Evolutionary conservation across 225 moss, liverwort and hornwort genomes (phyloP).

Genomic region (Marchantia paleacea): DNA sequence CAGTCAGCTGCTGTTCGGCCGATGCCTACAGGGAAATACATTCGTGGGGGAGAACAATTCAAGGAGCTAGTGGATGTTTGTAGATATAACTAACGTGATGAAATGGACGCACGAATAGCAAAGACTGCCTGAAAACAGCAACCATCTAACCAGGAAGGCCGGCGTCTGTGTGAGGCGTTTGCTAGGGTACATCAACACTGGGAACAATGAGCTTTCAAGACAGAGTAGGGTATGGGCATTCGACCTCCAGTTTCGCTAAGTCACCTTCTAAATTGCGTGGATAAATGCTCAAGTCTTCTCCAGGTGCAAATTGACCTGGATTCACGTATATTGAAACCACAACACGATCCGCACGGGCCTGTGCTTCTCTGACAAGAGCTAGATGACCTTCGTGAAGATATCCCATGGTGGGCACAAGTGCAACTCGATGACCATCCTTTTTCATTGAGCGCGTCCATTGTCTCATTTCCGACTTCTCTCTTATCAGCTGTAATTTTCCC

Average conservation of each 20-base stretch:
- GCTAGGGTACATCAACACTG: neutral
- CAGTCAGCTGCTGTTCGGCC: neutral
- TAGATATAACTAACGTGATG: neutral
- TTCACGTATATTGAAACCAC: constrained; percentile 92
- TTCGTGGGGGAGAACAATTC: neutral
- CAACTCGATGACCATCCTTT: constrained; percentile 61
- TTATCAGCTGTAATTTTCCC: constrained; percentile 55
- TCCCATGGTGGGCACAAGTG: constrained; percentile 89
- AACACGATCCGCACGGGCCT: constrained; percentile 59
- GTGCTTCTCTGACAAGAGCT: constrained; percentile 65
- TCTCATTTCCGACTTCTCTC: constrained; percentile 77
- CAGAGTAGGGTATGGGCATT: neutral
- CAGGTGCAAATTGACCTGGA: constrained; percentile 85
- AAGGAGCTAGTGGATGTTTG: neutral
- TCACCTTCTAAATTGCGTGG: constrained; percentile 80
- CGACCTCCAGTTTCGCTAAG: constrained; percentile 72
- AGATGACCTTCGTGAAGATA: constrained; percentile 86
- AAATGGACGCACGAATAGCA: neutral
- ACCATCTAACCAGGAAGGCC: neutral
- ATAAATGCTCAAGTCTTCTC: constrained; percentile 79
- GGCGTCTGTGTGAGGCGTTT: neutral
- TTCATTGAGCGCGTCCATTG: constrained; percentile 66
- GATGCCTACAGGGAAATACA: neutral
- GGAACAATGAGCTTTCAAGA: neutral
- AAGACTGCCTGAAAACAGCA: neutral